Conservation (phyloP, 1,139 yeast species). For the Petasospora fabianii region DNA sequence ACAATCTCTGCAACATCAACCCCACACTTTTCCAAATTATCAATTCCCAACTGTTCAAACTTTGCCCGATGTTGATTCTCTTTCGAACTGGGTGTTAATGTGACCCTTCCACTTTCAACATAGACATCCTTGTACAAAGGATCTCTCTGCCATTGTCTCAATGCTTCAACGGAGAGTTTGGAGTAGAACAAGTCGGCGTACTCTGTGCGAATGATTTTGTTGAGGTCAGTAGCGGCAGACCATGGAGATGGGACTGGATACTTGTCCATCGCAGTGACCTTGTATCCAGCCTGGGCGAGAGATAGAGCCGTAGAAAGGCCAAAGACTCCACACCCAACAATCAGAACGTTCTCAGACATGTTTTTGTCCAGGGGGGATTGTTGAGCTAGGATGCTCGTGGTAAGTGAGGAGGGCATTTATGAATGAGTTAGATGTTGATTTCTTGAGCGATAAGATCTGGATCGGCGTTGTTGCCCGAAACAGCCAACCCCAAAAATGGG, state of each 20-base stretch:
- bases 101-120: constrained; percentile 36
- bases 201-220: constrained; percentile 45
- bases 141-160: constrained; percentile 36
- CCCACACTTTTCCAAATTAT: constrained; percentile 32
- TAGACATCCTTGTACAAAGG: constrained; percentile 33
- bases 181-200: constrained; percentile 37
- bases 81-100: constrained; percentile 17
- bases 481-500: too few relatives aligned
- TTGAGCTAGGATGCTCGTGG: too few relatives aligned
- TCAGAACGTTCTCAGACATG: too few relatives aligned
- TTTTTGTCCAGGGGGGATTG: too few relatives aligned
- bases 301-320: constrained; percentile 44
- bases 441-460: too few relatives aligned
- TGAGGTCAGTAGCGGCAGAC: constrained; percentile 47
- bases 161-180: constrained; percentile 39
- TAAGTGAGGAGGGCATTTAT: too few relatives aligned
- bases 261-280: constrained; percentile 37
- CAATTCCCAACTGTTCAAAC: constrained; percentile 35
- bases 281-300: constrained; percentile 29
- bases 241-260: constrained; percentile 42
- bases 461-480: too few relatives aligned
- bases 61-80: constrained; percentile 30
- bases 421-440: too few relatives aligned
- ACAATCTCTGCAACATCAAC: constrained; percentile 29
- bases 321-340: constrained; percentile 46